Base-by-base conservation (phyloP, 1,284 basidiomycete genomes). In the Apiotrichum mycotoxinovorans region DNA sequence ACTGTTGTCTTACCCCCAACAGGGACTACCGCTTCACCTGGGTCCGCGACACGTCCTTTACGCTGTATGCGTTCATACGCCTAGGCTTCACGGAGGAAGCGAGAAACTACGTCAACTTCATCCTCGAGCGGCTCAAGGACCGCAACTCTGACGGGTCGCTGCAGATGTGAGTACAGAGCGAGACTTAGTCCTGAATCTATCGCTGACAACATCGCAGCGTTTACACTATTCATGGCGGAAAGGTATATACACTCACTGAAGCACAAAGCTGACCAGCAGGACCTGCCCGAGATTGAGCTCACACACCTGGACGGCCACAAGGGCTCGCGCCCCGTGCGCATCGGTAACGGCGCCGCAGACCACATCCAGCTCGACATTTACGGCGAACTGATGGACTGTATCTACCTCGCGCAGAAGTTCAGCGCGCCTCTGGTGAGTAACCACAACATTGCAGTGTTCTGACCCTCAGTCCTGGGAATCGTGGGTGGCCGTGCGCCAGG, bases 351-450 rank as follows among this genome's bases (percentile, higher is more conserved):
- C 5, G 91, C 89, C 1, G 90, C 89, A 2, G 87, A 92, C 70
- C 91, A 95, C 73, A 72, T 93, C 3, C 91, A 95, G 68, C 77
- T 95, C 61, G 92, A 95, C 73, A 94, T 95, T 49, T 94, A 94
- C 64, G 92, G 91, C 41, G 91, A 91, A 60, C 66, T 80, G 20
- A 86, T 94, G 87, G 91, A 96, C 79, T 91, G 87, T 84, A 88
- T 96, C 61, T 96, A 96, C 71, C 84, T 96, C 22, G 87, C 89
- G 7, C 92, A 95, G 74, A 95, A 94, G 63, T 78, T 76, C 59
- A 71, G 71, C 38, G 78, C 86, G 82, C 80, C 80, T 3, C 66
- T 79, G n/a, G 73, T 87, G 50, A 38, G 79, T 69, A 10, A 23
- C 15, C 8, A 30, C 55, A 3, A 7, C n/a, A n/a, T 7, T 41